Conservation (phyloP, 208 protist genomes). For the Trypanosoma rangeli region DNA sequence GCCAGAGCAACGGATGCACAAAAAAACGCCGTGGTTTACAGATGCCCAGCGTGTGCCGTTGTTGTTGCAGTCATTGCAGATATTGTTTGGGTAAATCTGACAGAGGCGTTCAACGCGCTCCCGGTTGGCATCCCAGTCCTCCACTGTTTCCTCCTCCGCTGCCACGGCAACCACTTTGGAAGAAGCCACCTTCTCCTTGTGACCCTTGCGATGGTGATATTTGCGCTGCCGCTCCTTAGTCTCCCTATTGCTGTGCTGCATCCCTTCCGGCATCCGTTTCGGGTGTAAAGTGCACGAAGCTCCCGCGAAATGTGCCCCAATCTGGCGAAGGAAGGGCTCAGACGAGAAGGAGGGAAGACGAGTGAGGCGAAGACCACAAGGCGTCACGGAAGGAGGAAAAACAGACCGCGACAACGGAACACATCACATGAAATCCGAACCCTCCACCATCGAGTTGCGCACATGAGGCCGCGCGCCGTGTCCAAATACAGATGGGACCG, state of each 20-base stretch:
- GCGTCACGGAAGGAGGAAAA: background rate
- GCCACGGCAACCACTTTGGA: background rate
- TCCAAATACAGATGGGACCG: no score
- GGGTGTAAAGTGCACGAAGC: background rate
- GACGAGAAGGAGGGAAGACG: constrained; percentile 14
- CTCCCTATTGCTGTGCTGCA: constrained; percentile 13
- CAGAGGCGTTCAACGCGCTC: constrained; percentile 61
- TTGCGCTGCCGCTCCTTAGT: constrained; percentile 18
- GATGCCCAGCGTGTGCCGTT: constrained; percentile 86
- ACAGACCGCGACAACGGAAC: background rate
- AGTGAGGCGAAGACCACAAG: background rate
- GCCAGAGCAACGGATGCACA: constrained; percentile 93
- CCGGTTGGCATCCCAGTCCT: constrained; percentile 73
- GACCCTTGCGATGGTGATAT: constrained; percentile 14
- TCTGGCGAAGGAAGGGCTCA: constrained; percentile 13
- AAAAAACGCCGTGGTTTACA: constrained; percentile 90
- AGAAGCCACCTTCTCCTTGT: constrained; percentile 6
- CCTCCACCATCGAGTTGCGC: background rate
- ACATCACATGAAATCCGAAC: background rate
- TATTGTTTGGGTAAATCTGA: constrained; percentile 58
- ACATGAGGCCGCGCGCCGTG: no score
- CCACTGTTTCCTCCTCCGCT: constrained; percentile 30
- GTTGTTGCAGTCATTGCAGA: constrained; percentile 84
- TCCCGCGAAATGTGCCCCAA: background rate
- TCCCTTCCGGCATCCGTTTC: constrained; percentile 14